Conservation (phyloP, 495 filamentous ascomycete species). For the Margaritispora aquatica region DNA sequence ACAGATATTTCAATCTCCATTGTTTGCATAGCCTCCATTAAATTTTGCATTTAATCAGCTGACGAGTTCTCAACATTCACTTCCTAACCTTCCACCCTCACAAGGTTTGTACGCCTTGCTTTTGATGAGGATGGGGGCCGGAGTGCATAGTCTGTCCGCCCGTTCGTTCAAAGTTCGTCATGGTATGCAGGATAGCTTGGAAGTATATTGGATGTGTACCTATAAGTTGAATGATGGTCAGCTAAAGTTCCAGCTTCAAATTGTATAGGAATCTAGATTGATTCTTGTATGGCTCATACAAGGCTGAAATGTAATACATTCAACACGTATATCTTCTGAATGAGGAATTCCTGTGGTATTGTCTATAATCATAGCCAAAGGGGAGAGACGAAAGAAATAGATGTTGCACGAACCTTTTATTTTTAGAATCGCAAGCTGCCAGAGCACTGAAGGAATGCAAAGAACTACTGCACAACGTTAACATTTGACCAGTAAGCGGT, state of each 20-base stretch:
- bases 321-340: slow-evolving; percentile 83
- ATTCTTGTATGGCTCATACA: slow-evolving; percentile 65
- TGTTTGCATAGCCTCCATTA: slow-evolving; percentile 1
- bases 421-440: neutral
- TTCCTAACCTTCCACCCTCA: slow-evolving; percentile 57
- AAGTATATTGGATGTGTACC: slow-evolving; percentile 42
- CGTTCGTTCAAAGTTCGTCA: slow-evolving; percentile 98
- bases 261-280: neutral
- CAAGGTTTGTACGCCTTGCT: slow-evolving; percentile 85
- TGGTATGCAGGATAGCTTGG: slow-evolving; percentile 33
- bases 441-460: neutral
- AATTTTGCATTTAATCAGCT: slow-evolving; percentile 60
- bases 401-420: slow-evolving; percentile 51
- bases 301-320: slow-evolving; percentile 88
- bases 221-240: slow-evolving; percentile 30
- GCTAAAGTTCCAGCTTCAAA: slow-evolving; percentile 20
- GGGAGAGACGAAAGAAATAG: slow-evolving; percentile 20
- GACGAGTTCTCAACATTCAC: slow-evolving; percentile 98
- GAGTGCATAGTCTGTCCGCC: slow-evolving; percentile 91
- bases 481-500: neutral
- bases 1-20: slow-evolving; percentile 1
- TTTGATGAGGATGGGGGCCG: slow-evolving; percentile 49
- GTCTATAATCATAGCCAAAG: slow-evolving; percentile 71
- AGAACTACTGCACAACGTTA: neutral
- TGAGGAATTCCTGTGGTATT: slow-evolving; percentile 98